Conservation (phyloP, 306 rosid species). For the Cucurbita argyrosperma region DNA sequence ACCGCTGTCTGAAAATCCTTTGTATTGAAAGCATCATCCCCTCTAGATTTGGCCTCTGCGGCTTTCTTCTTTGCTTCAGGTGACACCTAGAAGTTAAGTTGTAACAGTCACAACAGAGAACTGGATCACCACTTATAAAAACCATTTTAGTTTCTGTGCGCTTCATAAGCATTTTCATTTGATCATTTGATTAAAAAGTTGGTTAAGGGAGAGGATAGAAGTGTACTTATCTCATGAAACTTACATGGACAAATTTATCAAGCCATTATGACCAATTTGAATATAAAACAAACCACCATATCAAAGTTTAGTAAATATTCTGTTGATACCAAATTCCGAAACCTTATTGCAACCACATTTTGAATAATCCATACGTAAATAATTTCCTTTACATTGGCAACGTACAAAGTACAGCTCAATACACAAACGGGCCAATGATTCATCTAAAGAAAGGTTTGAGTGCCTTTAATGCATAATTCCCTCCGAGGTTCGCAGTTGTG, state of each 20-base stretch:
- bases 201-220: neutral
- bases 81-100: slow-evolving; percentile 35
- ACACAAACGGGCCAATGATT: neutral
- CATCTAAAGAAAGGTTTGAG: neutral
- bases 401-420: neutral
- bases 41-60: slow-evolving; percentile 85
- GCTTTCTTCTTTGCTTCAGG: slow-evolving; percentile 78
- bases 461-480: neutral
- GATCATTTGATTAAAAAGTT: neutral
- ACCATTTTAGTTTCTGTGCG: neutral
- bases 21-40: slow-evolving; percentile 65
- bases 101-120: neutral
- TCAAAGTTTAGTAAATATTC: neutral
- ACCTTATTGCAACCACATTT: neutral
- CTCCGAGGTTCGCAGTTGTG: neutral
- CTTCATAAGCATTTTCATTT: neutral
- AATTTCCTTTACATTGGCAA: neutral
- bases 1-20: slow-evolving; percentile 48
- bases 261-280: neutral
- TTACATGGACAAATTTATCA: neutral
- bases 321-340: neutral
- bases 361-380: neutral
- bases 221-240: neutral
- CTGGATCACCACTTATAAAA: neutral
- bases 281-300: neutral